Evolutionary conservation across 2,329 filamentous ascomycete genomes (phyloP).

Genomic region (Neofusicoccum ribis): DNA sequence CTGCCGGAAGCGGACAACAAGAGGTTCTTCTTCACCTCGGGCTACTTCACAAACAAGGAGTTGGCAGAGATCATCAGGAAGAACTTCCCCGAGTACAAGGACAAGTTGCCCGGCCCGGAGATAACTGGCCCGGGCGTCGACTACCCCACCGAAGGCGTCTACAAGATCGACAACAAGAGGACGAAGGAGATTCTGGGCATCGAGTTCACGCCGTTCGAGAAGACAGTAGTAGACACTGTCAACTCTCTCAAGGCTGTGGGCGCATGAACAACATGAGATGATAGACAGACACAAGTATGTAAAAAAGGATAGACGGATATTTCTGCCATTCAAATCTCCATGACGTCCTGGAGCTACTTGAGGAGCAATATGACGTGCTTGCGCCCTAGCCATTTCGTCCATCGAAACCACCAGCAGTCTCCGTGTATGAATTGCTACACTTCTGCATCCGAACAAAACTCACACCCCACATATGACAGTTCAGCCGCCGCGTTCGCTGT

Average conservation of each 20-base stretch:
- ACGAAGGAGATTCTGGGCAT: constrained; percentile 59
- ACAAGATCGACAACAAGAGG: constrained; percentile 57
- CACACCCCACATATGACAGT: too few relatives aligned
- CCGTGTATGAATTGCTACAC: too few relatives aligned
- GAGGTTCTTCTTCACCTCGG: constrained; percentile 64
- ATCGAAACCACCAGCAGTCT: too few relatives aligned
- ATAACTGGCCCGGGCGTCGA: constrained; percentile 32
- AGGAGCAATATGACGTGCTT: too few relatives aligned
- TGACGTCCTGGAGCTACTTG: too few relatives aligned
- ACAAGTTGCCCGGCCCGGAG: constrained; percentile 45
- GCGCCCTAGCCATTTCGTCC: too few relatives aligned
- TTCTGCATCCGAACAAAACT: too few relatives aligned
- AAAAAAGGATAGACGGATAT: too few relatives aligned
- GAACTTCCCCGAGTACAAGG: constrained; percentile 55
- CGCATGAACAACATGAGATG: constrained; percentile 17
- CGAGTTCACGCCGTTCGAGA: constrained; percentile 59
- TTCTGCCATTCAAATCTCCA: too few relatives aligned
- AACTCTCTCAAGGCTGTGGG: constrained; percentile 61
- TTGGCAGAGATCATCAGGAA: constrained; percentile 58
- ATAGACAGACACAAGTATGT: too few relatives aligned
- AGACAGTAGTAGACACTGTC: constrained; percentile 62
- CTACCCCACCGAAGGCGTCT: constrained; percentile 52
- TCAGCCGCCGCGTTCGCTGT: too few relatives aligned
- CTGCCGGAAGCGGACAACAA: constrained; percentile 59
- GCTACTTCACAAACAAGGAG: constrained; percentile 62